Percentiles rank a stretch among this genome's conserved stretches.
Evolutionary conservation across 2,329 filamentous ascomycete genomes (phyloP).

Genomic region (Dactylonectria estremocensis): DNA sequence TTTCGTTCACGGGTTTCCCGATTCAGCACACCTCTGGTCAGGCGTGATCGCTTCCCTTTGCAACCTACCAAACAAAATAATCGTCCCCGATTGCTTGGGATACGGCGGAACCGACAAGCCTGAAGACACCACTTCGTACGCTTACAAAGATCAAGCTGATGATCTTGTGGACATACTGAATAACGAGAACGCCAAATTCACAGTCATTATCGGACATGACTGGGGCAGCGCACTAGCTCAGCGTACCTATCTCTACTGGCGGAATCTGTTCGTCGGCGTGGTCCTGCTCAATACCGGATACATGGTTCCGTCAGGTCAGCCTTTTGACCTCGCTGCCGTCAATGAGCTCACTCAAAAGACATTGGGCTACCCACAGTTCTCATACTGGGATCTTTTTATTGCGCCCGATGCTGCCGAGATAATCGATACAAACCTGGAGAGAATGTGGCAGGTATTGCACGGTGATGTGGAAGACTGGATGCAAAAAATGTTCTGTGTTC

Average conservation of each 20-base stretch:
- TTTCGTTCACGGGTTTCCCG: conserved; percentile 34
- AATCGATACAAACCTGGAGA: conserved; percentile 26
- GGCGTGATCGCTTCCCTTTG: conserved; percentile 4
- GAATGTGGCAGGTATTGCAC: conserved; percentile 31
- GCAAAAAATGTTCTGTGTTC: conserved; percentile 32
- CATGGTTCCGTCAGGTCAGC: conserved; percentile 24
- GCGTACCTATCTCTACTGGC: conserved; percentile 23
- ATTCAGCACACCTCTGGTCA: conserved; percentile 30
- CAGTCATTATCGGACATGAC: conserved; percentile 30
- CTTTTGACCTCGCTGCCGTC: conserved; percentile 22
- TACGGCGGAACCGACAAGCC: conserved; percentile 30
- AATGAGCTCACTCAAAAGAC: conserved; percentile 15
- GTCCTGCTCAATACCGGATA: conserved; percentile 29
- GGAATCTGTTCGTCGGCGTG: conserved; percentile 16
- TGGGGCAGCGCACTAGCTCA: conserved; percentile 28
- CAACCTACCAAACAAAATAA: conserved; percentile 29
- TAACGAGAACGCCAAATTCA: neutral
- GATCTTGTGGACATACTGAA: conserved; percentile 28
- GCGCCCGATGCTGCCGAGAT: conserved; percentile 24
- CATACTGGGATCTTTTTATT: conserved; percentile 31
- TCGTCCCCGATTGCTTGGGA: conserved; percentile 28
- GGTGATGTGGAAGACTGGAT: conserved; percentile 29
- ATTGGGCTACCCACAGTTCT: conserved; percentile 26
- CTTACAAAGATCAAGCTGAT: conserved; percentile 28
- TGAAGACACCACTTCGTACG: conserved; percentile 10